phyloP scores from a whole-genome alignment of 331 rosid species.

The Rosa hybrid region DNA sequence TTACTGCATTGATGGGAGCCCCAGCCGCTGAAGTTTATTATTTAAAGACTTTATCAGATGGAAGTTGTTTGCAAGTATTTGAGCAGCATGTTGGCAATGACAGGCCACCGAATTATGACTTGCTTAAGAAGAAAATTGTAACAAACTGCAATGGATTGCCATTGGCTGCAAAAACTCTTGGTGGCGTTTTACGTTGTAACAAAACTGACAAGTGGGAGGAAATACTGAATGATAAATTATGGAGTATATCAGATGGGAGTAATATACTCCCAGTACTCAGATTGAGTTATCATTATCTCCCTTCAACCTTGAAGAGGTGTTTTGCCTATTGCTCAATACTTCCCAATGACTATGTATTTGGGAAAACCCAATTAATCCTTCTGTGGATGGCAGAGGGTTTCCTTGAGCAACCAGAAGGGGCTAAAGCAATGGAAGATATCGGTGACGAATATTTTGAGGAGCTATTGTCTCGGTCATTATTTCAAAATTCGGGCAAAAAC shows the following conservation, averaged over 20 bases:
- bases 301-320: background rate
- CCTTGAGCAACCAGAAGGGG: conserved; percentile 3
- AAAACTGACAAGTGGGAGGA: background rate
- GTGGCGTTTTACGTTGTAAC: conserved; percentile 4
- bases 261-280: background rate
- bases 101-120: background rate
- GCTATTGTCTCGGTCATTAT: conserved; percentile 22
- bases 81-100: background rate
- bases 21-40: background rate
- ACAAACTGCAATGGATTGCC: background rate
- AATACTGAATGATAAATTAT: background rate
- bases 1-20: background rate
- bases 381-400: background rate
- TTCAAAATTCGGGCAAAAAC: background rate
- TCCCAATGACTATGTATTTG: background rate
- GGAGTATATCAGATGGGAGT: background rate
- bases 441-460: conserved; percentile 26
- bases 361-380: background rate
- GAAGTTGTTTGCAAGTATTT: background rate
- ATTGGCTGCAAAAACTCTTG: conserved; percentile 6
- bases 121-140: background rate
- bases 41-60: background rate
- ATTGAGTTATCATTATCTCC: background rate
- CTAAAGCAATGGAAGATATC: conserved; percentile 18
- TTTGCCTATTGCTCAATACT: conserved; percentile 17